These are phyloP conservation scores for Saturnispora diversa DNA, from an alignment of 805 yeast species.

Conservation along the genomic window DNA sequence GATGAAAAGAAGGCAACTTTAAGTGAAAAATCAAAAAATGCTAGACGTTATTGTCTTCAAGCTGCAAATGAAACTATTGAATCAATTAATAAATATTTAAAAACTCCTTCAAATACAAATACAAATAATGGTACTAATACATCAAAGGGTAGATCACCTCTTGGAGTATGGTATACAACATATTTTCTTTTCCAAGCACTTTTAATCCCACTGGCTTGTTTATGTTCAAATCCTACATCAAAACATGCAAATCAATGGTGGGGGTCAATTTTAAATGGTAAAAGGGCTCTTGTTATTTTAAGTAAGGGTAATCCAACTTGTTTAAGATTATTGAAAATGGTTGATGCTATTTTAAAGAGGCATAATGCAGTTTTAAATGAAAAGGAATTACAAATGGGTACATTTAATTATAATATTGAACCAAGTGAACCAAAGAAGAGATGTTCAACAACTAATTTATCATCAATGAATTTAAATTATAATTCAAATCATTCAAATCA, in stretches of 20 bases:
- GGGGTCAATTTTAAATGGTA: conserved; percentile 36
- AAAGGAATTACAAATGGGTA: conserved; percentile 5
- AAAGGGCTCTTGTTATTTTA: conserved; percentile 31
- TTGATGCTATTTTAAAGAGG: conserved; percentile 32
- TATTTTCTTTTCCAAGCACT: conserved; percentile 59
- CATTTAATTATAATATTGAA: conserved; percentile 3
- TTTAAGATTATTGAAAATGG: conserved; percentile 37
- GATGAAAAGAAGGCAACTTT: conserved; percentile 14
- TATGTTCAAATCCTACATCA: conserved; percentile 43
- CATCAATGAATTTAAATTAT: background rate
- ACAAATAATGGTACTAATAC: too few species aligned
- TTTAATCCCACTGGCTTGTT: conserved; percentile 47
- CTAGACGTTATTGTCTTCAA: conserved; percentile 42
- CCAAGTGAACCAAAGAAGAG: conserved; percentile 7
- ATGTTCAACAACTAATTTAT: conserved; percentile 1
- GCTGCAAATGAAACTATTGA: conserved; percentile 46
- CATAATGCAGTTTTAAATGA: conserved; percentile 16
- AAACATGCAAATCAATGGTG: conserved; percentile 39
- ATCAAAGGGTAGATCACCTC: too few species aligned
- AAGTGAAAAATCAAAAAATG: conserved; percentile 38
- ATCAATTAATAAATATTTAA: conserved; percentile 37
- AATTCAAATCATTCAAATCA: background rate
- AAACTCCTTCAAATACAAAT: conserved; percentile 10
- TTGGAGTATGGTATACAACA: conserved; percentile 56
- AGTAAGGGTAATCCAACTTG: conserved; percentile 39